A percentile compares a stretch with the other conserved stretches of the same genome.
phyloP scores from a whole-genome alignment of 805 yeast species.

The Isabelozyma heimii region DNA sequence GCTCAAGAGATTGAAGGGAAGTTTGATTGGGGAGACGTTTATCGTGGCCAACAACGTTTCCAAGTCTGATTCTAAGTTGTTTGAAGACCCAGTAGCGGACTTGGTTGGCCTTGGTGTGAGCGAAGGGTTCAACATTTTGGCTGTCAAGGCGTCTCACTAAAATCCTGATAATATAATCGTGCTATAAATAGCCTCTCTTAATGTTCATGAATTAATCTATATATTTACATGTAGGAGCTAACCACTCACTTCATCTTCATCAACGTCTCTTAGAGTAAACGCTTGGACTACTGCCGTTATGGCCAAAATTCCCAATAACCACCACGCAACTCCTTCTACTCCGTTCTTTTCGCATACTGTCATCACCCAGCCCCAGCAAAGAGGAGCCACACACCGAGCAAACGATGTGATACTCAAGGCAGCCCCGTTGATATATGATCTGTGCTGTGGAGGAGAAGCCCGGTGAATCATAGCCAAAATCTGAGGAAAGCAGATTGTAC shows the following conservation, averaged over 20 bases:
- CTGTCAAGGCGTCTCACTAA: constrained; percentile 14
- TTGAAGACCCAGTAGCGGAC: constrained; percentile 18
- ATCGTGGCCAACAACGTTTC: constrained; percentile 20
- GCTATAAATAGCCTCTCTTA: no score
- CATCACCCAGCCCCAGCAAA: constrained; percentile 50
- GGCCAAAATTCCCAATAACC: constrained; percentile 21
- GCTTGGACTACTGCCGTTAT: not conserved
- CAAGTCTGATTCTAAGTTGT: constrained; percentile 6
- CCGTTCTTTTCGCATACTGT: constrained; percentile 22
- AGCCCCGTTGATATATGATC: constrained; percentile 60
- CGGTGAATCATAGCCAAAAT: constrained; percentile 53
- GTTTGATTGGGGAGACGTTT: constrained; percentile 18
- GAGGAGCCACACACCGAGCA: constrained; percentile 58
- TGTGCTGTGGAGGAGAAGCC: constrained; percentile 49
- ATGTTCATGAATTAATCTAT: no score
- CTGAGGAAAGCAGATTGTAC: constrained; percentile 39
- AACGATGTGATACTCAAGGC: constrained; percentile 51
- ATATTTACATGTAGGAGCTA: constrained; percentile 16
- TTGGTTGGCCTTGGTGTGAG: constrained; percentile 18
- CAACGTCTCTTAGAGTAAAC: not conserved
- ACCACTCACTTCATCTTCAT: not conserved
- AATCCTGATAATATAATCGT: no score
- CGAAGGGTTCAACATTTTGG: constrained; percentile 23
- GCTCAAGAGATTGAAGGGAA: constrained; percentile 7
- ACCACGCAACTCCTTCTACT: constrained; percentile 31